Percentiles rank a stretch among this genome's conserved stretches.
phyloP scores from a whole-genome alignment of 805 yeast species.

The Suhomyces prunicola region DNA sequence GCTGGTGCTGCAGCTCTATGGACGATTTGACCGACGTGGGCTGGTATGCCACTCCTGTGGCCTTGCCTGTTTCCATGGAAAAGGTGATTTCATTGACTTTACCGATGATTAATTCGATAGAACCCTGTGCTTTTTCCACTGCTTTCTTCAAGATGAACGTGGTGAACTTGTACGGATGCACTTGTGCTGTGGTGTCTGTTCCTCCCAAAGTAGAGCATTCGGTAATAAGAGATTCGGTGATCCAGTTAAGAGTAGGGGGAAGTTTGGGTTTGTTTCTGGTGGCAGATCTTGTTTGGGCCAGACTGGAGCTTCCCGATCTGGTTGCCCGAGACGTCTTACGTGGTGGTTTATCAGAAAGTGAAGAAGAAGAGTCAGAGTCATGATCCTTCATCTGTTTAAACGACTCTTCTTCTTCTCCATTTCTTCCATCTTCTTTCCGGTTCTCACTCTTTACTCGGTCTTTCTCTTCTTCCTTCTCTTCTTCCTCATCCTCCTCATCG shows the following conservation, averaged over 20 bases:
- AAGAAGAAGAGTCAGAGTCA: slow-evolving; percentile 12
- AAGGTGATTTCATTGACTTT: slow-evolving; percentile 69
- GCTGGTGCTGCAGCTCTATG: slow-evolving; percentile 22
- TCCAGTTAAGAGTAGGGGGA: slow-evolving; percentile 77
- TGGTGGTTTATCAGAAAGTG: slow-evolving; percentile 25
- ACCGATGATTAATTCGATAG: slow-evolving; percentile 82
- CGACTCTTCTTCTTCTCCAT: slow-evolving; percentile 13
- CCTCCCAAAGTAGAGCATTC: slow-evolving; percentile 83
- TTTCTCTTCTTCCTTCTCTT: slow-evolving; percentile 20
- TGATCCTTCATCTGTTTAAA: slow-evolving; percentile 12
- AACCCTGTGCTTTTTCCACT: slow-evolving; percentile 61
- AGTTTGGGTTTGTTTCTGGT: slow-evolving; percentile 17
- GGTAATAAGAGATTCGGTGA: slow-evolving; percentile 57
- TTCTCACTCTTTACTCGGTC: no score
- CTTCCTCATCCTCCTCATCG: slow-evolving; percentile 10
- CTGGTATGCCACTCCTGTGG: slow-evolving; percentile 70
- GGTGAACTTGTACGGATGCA: slow-evolving; percentile 94
- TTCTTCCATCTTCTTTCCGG: slow-evolving; percentile 12
- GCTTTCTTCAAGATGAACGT: slow-evolving; percentile 76
- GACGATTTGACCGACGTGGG: slow-evolving; percentile 31
- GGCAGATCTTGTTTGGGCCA: background rate
- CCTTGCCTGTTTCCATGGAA: slow-evolving; percentile 61
- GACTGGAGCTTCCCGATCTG: slow-evolving; percentile 13
- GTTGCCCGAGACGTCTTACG: slow-evolving; percentile 38
- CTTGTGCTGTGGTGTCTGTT: slow-evolving; percentile 88